These are phyloP conservation scores for Phytophthora boehmeriae DNA, from an alignment of 352 stramenopile genomes.

Conservation along the genomic window DNA sequence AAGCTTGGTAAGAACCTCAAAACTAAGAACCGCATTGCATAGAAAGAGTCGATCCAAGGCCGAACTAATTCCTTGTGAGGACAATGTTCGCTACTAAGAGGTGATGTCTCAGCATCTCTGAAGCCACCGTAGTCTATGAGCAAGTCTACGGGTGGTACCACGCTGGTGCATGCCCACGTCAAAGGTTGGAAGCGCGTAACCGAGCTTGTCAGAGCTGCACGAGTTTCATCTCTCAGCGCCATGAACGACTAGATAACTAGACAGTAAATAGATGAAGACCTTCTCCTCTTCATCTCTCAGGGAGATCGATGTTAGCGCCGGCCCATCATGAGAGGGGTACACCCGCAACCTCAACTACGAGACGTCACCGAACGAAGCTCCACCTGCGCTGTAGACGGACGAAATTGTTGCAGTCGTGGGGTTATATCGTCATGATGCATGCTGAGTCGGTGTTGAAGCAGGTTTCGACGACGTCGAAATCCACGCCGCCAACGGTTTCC, in stretches of 20 bases:
- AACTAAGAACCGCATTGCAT: slow-evolving; percentile 60
- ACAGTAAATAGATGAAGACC: slow-evolving; percentile 72
- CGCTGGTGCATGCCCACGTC: slow-evolving; percentile 41
- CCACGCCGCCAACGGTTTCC: neutral
- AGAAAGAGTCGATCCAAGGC: slow-evolving; percentile 34
- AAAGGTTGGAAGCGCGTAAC: slow-evolving; percentile 58
- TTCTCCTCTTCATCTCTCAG: slow-evolving; percentile 55
- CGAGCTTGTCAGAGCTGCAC: slow-evolving; percentile 74
- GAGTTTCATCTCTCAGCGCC: too few relatives aligned
- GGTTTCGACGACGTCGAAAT: neutral
- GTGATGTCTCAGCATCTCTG: slow-evolving; percentile 65
- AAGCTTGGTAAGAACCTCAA: slow-evolving; percentile 40
- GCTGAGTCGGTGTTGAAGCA: slow-evolving; percentile 39
- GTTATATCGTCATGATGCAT: slow-evolving; percentile 61
- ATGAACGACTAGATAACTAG: too few relatives aligned
- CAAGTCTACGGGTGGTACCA: slow-evolving; percentile 41
- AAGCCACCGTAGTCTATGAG: slow-evolving; percentile 53
- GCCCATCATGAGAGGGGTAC: slow-evolving; percentile 8
- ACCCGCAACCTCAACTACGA: slow-evolving; percentile 29
- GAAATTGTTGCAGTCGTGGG: slow-evolving; percentile 72
- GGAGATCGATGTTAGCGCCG: slow-evolving; percentile 57
- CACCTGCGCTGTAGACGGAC: slow-evolving; percentile 55
- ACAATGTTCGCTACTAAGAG: slow-evolving; percentile 67
- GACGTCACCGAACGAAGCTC: slow-evolving; percentile 37
- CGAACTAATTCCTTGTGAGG: slow-evolving; percentile 41